These are phyloP conservation scores for Syzygium aqueum DNA, from an alignment of 345 rosid genomes.

Conservation along the genomic window DNA sequence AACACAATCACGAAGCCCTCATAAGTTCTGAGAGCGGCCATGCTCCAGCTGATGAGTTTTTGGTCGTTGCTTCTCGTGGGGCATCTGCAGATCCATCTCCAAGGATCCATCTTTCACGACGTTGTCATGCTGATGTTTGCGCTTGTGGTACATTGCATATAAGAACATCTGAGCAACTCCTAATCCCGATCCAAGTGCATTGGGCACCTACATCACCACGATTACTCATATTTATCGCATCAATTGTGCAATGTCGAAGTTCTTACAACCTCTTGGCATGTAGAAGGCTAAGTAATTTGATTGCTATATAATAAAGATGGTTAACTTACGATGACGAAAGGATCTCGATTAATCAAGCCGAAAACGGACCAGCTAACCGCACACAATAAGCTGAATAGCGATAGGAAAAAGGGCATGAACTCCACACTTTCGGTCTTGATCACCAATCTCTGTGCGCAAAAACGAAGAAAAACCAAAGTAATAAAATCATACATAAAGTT, in stretches of 20 bases:
- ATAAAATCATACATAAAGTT: not conserved
- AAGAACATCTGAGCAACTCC: not conserved
- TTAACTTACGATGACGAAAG: not conserved
- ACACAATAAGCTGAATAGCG: not conserved
- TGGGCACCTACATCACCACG: not conserved
- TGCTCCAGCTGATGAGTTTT: not conserved
- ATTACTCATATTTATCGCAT: not conserved
- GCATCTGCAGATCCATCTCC: not conserved
- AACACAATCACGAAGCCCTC: not conserved
- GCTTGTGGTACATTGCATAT: not conserved
- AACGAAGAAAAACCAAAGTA: not conserved
- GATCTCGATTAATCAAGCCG: not conserved
- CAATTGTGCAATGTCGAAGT: not conserved
- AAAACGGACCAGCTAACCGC: not conserved
- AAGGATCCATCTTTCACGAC: not conserved
- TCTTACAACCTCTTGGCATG: not conserved
- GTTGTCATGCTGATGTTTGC: not conserved
- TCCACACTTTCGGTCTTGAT: not conserved
- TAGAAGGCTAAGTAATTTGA: not conserved
- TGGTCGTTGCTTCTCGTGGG: not conserved
- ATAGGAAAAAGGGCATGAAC: not conserved
- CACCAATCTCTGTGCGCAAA: not conserved
- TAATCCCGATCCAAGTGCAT: not conserved
- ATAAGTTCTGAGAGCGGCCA: not conserved
- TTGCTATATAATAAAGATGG: not conserved